Evolutionary conservation across 169 alveolate genomes (phyloP), one percentile per base, ranked within the genome.

Genomic region (Cryptosporidium tyzzeri): DNA sequence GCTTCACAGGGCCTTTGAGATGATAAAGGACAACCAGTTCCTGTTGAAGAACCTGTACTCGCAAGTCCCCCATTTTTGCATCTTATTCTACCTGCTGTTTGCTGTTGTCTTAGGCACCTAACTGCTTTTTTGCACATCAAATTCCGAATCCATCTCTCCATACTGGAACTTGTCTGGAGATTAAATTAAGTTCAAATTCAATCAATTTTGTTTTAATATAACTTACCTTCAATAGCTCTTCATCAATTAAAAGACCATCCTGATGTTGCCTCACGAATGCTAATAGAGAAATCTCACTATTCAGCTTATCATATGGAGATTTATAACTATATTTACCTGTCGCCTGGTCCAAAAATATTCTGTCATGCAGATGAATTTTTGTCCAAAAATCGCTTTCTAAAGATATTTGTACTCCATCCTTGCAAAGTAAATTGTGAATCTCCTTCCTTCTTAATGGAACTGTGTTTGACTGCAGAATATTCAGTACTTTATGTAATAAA

Each of bases 41-140:
- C 89, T 12, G 62, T 26, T 4, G 89, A 80, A 48, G 73, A 80
- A 3, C 89, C 89, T 7, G 75, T 80, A 26, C 89, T 80, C 7
- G 69, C 89, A 3, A 41, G 48, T 14, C 89, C 89, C 9, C 89
- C 89, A 65, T 80, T 59, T 53, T 61, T 80, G 37, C 89, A 80
- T n/a, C 74, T 59, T 8, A 80, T 80, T 67, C 74, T 80, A 59
- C 89, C 89, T 62, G 89, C 89, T 10, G 44, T 70, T 80, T 80
- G 89, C 26, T 80, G 89, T 31, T 80, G 89, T 80, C 89, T 80
- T 2, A 80, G 75, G 37, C 89, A 80, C 41, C 89, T 80, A 29
- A 80, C 89, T 62, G 89, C 75, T 33, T 44, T 80, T 31, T 80
- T 80, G 50, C 62, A 37, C 73, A 80, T 61, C 26, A 80, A 31